A percentile compares a stretch with the other conserved stretches of the same genome.
phyloP scores from a whole-genome alignment of 805 yeast species.

The Ogataea polymorpha region DNA sequence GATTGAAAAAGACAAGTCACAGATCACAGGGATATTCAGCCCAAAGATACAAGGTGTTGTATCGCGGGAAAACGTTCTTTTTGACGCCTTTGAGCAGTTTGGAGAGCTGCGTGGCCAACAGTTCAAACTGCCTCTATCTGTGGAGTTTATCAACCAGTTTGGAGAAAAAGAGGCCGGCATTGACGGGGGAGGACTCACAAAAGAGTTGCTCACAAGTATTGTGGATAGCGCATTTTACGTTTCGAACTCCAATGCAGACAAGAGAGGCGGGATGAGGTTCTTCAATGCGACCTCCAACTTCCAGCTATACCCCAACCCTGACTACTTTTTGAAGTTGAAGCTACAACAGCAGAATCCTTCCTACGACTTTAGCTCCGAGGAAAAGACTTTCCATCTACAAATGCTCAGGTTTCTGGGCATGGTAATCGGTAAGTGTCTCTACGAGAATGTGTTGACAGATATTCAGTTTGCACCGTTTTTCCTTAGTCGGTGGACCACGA shows the following conservation, averaged over 20 bases:
- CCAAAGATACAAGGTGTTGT: constrained; percentile 47
- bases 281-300: constrained; percentile 47
- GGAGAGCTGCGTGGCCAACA: constrained; percentile 45
- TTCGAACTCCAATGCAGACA: constrained; percentile 22
- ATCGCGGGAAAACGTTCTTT: constrained; percentile 65
- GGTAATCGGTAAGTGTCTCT: constrained; percentile 84
- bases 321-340: constrained; percentile 29
- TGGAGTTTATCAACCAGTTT: constrained; percentile 66
- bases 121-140: constrained; percentile 59
- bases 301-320: constrained; percentile 74
- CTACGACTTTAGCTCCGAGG: constrained; percentile 27
- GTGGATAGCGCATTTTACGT: constrained; percentile 63
- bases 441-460: constrained; percentile 78
- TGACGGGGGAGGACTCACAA: constrained; percentile 96
- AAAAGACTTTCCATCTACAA: constrained; percentile 25
- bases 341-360: constrained; percentile 24
- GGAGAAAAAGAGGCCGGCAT: constrained; percentile 81
- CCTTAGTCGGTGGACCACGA: constrained; percentile 55
- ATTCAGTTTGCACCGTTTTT: constrained; percentile 85
- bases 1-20: constrained; percentile 49
- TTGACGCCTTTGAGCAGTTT: constrained; percentile 69
- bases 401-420: constrained; percentile 67
- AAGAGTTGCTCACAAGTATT: constrained; percentile 79
- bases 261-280: constrained; percentile 29
- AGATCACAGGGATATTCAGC: constrained; percentile 21